Evolutionary conservation across 1,139 yeast genomes (phyloP).

Genomic region (Kodamaea sp.): DNA sequence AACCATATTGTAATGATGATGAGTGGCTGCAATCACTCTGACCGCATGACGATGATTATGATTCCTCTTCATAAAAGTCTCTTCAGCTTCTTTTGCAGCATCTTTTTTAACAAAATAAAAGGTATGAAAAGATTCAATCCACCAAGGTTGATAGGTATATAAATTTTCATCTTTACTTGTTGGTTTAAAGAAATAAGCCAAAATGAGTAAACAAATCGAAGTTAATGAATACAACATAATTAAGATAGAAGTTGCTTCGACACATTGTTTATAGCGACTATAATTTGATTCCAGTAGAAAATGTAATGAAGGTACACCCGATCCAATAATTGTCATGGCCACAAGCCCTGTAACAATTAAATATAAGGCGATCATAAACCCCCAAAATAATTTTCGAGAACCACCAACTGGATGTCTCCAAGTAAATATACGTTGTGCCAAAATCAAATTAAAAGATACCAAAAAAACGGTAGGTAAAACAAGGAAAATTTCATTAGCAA

Average conservation of each 20-base stretch:
- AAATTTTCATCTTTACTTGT: slow-evolving; percentile 40
- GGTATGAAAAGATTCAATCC: slow-evolving; percentile 44
- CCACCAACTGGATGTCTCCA: slow-evolving; percentile 51
- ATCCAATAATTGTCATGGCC: slow-evolving; percentile 31
- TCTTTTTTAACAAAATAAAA: slow-evolving; percentile 38
- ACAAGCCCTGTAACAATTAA: slow-evolving; percentile 28
- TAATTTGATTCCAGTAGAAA: slow-evolving; percentile 23
- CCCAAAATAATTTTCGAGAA: slow-evolving; percentile 34
- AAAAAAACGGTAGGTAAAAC: slow-evolving; percentile 33
- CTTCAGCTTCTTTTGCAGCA: slow-evolving; percentile 41
- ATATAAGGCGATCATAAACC: slow-evolving; percentile 32
- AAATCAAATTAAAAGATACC: slow-evolving; percentile 36
- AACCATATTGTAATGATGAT: slow-evolving; percentile 41
- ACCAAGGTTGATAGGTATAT: slow-evolving; percentile 47
- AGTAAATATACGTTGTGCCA: slow-evolving; percentile 43
- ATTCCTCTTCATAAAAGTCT: slow-evolving; percentile 41
- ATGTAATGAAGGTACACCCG: slow-evolving; percentile 34
- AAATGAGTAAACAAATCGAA: slow-evolving; percentile 31
- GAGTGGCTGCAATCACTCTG: slow-evolving; percentile 44
- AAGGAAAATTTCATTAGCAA: slow-evolving; percentile 32
- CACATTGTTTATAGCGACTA: slow-evolving; percentile 26
- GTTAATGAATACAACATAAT: slow-evolving; percentile 36
- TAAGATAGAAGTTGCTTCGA: slow-evolving; percentile 29
- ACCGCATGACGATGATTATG: slow-evolving; percentile 43
- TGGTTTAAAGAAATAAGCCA: slow-evolving; percentile 42